phyloP scores from a whole-genome alignment of 306 rosid species.

The Vicia sativa region DNA sequence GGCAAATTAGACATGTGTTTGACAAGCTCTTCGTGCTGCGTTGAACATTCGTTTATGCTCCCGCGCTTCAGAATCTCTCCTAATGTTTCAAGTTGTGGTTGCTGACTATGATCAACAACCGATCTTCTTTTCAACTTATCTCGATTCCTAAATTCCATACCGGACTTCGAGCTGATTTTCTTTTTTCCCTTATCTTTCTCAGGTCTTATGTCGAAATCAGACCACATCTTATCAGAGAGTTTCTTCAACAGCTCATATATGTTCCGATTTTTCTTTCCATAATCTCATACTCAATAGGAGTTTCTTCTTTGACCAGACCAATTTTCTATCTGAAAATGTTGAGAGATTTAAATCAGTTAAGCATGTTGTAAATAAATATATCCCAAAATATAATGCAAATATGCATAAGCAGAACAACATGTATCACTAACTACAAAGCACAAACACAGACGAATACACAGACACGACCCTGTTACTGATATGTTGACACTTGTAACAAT shows the following conservation, averaged over 20 bases:
- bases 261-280: constrained; percentile 33
- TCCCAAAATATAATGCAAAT: not conserved
- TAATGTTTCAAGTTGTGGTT: constrained; percentile 38
- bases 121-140: constrained; percentile 45
- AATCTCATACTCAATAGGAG: constrained; percentile 19
- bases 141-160: constrained; percentile 42
- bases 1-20: constrained; percentile 92
- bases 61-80: constrained; percentile 35
- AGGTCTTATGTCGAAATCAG: constrained; percentile 43
- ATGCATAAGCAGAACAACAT: not conserved
- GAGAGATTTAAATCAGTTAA: constrained; percentile 28
- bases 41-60: constrained; percentile 47
- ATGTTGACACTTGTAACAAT: no score
- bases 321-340: constrained; percentile 23
- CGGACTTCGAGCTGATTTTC: constrained; percentile 47
- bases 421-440: not conserved
- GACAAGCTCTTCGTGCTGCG: constrained; percentile 76
- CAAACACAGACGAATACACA: no score
- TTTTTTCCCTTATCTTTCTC: constrained; percentile 47
- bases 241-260: constrained; percentile 45
- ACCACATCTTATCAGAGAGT: constrained; percentile 50
- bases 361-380: not conserved
- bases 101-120: constrained; percentile 42
- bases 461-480: no score
- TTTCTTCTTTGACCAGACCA: constrained; percentile 16